Percentiles rank a stretch among this genome's conserved stretches.
Conservation (phyloP, 2,329 filamentous ascomycete genomes). For the Trichoderma harzianum region DNA sequence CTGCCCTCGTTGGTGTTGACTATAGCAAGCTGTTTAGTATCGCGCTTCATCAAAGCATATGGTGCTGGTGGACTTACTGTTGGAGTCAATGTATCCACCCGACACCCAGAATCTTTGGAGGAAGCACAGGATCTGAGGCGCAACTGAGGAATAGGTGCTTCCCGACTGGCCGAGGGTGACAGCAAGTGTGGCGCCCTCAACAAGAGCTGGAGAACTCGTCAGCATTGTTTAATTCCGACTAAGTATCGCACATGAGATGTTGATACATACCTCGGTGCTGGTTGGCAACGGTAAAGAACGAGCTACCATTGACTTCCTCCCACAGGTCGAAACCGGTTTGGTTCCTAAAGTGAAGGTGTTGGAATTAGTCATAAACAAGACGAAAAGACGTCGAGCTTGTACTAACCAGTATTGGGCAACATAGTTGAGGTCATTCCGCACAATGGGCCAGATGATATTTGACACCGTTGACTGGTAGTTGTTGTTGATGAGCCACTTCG, state of each 20-base stretch:
- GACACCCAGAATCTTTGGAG: conserved; percentile 70
- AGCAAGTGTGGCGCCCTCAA: conserved; percentile 66
- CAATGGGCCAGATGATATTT: conserved; percentile 65
- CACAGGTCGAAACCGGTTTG: conserved; percentile 70
- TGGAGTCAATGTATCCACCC: conserved; percentile 62
- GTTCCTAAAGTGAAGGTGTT: conserved; percentile 38
- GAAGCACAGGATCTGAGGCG: conserved; percentile 70
- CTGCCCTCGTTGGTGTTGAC: conserved; percentile 59
- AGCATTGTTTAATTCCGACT: background rate
- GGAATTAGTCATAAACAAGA: background rate
- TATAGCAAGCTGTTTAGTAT: conserved; percentile 20
- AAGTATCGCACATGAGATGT: background rate
- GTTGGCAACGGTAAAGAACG: conserved; percentile 72
- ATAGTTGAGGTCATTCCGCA: conserved; percentile 73
- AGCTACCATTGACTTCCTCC: conserved; percentile 75
- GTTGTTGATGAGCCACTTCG: conserved; percentile 67
- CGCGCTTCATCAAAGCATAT: background rate
- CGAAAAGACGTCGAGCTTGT: background rate
- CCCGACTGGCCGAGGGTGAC: conserved; percentile 59
- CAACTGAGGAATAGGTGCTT: conserved; percentile 58
- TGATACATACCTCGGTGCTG: conserved; percentile 59
- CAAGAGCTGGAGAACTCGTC: conserved; percentile 41
- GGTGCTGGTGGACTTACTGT: conserved; percentile 42
- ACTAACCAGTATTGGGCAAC: conserved; percentile 66
- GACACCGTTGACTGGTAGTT: conserved; percentile 57